These are phyloP conservation scores for Solanum chacoense DNA, from an alignment of 305 asterid genomes.

Conservation along the genomic window DNA sequence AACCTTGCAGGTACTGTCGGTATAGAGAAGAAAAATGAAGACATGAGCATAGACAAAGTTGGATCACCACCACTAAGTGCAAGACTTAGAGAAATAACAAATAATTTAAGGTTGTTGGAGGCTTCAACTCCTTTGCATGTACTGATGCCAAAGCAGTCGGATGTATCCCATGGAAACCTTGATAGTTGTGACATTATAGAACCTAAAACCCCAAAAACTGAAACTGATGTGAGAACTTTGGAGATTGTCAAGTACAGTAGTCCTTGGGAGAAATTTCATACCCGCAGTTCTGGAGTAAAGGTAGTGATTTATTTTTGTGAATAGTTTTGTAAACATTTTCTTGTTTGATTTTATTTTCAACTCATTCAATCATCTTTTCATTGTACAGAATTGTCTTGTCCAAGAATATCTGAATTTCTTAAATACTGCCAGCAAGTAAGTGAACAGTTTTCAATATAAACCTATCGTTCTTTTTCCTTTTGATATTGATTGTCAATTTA, in stretches of 20 bases:
- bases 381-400: constrained; percentile 25
- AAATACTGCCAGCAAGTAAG: constrained; percentile 35
- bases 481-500: neutral
- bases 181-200: constrained; percentile 23
- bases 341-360: neutral
- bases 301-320: constrained; percentile 16
- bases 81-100: constrained; percentile 41
- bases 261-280: constrained; percentile 41
- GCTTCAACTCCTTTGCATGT: constrained; percentile 42
- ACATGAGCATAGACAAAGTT: constrained; percentile 9
- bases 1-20: constrained; percentile 15
- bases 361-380: neutral
- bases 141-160: constrained; percentile 25
- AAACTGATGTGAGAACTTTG: constrained; percentile 5
- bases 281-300: constrained; percentile 52
- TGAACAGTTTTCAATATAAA: neutral
- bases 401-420: constrained; percentile 29
- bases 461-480: neutral
- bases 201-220: constrained; percentile 59
- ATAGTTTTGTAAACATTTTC: neutral
- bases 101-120: constrained; percentile 32
- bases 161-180: constrained; percentile 18
- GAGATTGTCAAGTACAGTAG: constrained; percentile 27
- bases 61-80: constrained; percentile 58
- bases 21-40: constrained; percentile 22